Evolutionary conservation across 164 flowering plant genomes (phyloP).

Genomic region (Macadamia integrifolia): DNA sequence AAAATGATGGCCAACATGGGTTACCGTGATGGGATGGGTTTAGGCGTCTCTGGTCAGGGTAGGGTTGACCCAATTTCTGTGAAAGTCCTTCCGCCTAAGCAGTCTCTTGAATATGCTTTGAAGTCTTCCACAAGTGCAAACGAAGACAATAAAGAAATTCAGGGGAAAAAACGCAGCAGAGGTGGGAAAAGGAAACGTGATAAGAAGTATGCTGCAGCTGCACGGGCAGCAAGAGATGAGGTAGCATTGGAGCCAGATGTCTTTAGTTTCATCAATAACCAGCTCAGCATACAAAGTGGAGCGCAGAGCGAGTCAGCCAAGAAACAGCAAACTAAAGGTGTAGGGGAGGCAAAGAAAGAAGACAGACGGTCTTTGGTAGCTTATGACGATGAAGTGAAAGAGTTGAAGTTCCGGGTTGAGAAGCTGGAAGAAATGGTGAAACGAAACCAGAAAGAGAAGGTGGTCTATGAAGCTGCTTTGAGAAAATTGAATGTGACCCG

Average conservation of each 20-base stretch:
- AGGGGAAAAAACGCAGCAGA: constrained; percentile 58
- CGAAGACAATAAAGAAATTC: constrained; percentile 23
- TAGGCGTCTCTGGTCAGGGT: constrained; percentile 84
- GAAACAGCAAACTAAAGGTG: constrained; percentile 31
- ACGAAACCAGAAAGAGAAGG: constrained; percentile 75
- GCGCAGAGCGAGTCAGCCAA: constrained; percentile 28
- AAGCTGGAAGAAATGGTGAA: constrained; percentile 86
- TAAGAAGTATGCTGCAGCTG: constrained; percentile 71
- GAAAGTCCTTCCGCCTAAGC: constrained; percentile 79
- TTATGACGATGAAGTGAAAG: constrained; percentile 71
- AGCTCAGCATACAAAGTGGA: constrained; percentile 52
- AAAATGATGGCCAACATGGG: constrained; percentile 99
- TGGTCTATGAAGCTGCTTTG: constrained; percentile 70
- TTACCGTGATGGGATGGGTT: constrained; percentile 92
- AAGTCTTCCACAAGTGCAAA: constrained; percentile 18
- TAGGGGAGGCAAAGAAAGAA: constrained; percentile 44
- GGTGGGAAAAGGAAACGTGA: constrained; percentile 91
- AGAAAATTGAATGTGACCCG: constrained; percentile 74
- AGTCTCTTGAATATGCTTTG: constrained; percentile 77
- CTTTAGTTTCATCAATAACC: constrained; percentile 74
- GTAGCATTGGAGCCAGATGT: constrained; percentile 57
- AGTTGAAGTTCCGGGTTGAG: constrained; percentile 45
- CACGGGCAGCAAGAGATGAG: constrained; percentile 50
- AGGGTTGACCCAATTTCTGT: constrained; percentile 68
- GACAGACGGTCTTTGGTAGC: constrained; percentile 65